Conservation (phyloP, 495 filamentous ascomycete genomes). For the Xanthoparmelia taractica region DNA sequence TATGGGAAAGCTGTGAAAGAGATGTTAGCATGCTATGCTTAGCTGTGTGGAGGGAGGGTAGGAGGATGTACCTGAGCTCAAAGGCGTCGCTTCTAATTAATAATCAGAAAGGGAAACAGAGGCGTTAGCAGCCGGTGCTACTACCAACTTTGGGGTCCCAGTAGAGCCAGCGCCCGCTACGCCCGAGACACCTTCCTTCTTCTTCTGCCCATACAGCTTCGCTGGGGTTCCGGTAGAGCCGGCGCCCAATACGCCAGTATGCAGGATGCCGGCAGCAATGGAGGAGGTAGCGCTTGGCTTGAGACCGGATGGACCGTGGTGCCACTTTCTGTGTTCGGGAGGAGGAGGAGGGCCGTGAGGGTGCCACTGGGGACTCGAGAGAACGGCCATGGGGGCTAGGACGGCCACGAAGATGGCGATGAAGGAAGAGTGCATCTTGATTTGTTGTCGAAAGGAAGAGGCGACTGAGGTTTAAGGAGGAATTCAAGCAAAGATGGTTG, state of each 20-base stretch:
- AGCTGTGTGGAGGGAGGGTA: background rate
- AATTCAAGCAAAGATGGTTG: background rate
- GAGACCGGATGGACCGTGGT: background rate
- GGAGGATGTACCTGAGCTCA: background rate
- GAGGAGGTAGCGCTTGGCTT: background rate
- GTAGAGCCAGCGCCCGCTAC: background rate
- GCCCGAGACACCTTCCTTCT: background rate
- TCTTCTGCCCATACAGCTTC: background rate
- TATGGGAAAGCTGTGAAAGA: background rate
- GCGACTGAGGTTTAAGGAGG: background rate
- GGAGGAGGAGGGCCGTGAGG: background rate
- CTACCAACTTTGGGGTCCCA: background rate
- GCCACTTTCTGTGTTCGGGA: background rate
- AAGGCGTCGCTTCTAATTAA: background rate
- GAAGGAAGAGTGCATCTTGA: conserved; percentile 5
- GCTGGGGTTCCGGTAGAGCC: background rate
- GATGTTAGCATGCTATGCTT: background rate
- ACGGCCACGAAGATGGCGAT: conserved; percentile 7
- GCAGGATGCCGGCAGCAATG: background rate
- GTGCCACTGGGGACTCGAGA: background rate
- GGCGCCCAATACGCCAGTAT: background rate
- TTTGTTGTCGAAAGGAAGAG: background rate
- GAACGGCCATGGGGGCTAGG: conserved; percentile 9
- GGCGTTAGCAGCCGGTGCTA: background rate
- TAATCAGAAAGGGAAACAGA: background rate